phyloP scores from a whole-genome alignment of 2,329 filamentous ascomycete genomes.

The Diplodia mutila region DNA sequence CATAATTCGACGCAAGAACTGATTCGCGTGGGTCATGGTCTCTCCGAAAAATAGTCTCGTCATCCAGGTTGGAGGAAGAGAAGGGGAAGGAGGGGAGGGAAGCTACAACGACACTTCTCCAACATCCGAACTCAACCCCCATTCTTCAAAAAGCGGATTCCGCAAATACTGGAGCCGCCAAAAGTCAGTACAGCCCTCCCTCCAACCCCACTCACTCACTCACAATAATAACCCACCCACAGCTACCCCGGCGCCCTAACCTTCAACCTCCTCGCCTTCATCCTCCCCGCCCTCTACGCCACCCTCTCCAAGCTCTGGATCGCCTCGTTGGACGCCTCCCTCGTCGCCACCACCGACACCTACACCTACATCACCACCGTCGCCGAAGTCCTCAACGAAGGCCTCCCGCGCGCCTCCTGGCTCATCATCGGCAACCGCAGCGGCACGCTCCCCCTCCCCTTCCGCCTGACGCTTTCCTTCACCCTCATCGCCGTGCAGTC shows the following conservation, averaged over 20 bases:
- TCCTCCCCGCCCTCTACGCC: conserved; percentile 67
- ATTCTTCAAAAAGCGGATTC: too few relatives aligned
- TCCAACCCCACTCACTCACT: too few relatives aligned
- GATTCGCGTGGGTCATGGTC: not conserved
- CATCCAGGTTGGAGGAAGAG: not conserved
- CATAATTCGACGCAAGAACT: not conserved
- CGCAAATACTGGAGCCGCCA: too few relatives aligned
- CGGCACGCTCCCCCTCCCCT: too few relatives aligned
- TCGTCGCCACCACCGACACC: conserved; percentile 66
- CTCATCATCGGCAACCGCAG: conserved; percentile 71
- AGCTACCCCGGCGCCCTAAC: too few relatives aligned
- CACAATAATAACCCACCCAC: too few relatives aligned
- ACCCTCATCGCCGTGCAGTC: conserved; percentile 62
- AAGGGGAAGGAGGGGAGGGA: not conserved
- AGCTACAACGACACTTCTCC: too few relatives aligned
- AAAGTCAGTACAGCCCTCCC: too few relatives aligned
- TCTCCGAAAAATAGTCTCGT: not conserved
- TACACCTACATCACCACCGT: conserved; percentile 73
- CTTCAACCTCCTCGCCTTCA: conserved; percentile 67
- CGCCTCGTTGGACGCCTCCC: conserved; percentile 60
- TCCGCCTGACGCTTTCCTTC: conserved; percentile 61
- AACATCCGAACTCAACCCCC: too few relatives aligned
- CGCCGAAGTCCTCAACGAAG: conserved; percentile 72
- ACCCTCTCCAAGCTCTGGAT: conserved; percentile 74
- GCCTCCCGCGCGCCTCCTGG: conserved; percentile 70